Evolutionary conservation across 768 basidiomycete species (phyloP).

Genomic region (Pisolithus marmoratus): DNA sequence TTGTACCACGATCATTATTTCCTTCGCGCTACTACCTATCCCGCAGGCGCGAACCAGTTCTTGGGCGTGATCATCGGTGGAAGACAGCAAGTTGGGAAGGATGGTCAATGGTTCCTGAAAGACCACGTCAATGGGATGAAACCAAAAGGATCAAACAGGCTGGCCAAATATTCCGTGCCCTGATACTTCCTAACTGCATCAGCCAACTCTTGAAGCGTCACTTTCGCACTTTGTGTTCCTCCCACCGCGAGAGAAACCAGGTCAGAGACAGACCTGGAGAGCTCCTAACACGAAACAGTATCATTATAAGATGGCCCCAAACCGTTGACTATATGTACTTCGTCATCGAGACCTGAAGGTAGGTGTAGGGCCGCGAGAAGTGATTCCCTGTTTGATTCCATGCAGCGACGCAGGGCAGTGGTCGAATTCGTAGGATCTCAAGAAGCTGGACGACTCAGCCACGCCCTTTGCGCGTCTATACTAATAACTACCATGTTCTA

Average conservation of each 20-base stretch:
- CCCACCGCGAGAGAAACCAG: slow-evolving; percentile 14
- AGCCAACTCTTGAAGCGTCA: slow-evolving; percentile 15
- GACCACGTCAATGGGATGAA: not conserved
- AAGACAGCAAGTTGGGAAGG: slow-evolving; percentile 32
- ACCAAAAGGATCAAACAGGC: not conserved
- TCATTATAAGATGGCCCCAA: not conserved
- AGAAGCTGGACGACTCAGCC: too few relatives aligned
- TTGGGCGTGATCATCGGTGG: slow-evolving; percentile 21
- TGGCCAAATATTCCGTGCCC: slow-evolving; percentile 15
- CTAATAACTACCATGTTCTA: too few relatives aligned
- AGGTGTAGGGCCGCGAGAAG: slow-evolving; percentile 17
- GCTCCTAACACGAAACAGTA: slow-evolving; percentile 12
- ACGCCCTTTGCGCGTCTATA: too few relatives aligned
- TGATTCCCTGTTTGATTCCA: slow-evolving; percentile 3
- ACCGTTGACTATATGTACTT: slow-evolving; percentile 7
- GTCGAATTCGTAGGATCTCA: too few relatives aligned
- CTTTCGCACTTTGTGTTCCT: not conserved
- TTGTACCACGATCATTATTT: slow-evolving; percentile 36
- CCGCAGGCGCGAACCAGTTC: slow-evolving; percentile 31
- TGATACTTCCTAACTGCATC: slow-evolving; percentile 11
- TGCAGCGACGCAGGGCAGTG: not conserved
- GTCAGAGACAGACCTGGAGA: slow-evolving; percentile 10
- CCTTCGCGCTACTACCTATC: slow-evolving; percentile 32
- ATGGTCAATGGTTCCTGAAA: slow-evolving; percentile 36
- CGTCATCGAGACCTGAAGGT: slow-evolving; percentile 18